Base-by-base conservation (phyloP, 768 basidiomycete genomes). In the Thelephora ganbajun region DNA sequence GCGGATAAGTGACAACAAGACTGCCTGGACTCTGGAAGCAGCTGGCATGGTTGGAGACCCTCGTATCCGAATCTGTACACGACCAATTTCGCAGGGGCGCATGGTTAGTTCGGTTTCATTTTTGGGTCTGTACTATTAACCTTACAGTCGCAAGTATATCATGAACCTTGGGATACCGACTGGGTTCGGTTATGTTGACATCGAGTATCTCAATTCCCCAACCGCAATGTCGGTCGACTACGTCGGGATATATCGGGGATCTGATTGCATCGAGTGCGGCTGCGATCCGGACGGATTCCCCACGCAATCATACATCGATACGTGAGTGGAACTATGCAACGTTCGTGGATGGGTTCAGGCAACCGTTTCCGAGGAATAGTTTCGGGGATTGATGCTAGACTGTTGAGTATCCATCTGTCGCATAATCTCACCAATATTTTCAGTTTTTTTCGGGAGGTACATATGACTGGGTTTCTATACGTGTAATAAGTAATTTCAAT, bases 211-310 rank as follows among this genome's bases (percentile, higher is more conserved):
- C 16, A 61, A 57, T 19, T 79, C 78, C 59, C 63, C 63, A 3
- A 62, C 79, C 14, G 66, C 61, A 14, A 80, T 92, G 83, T 66
- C 66, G 47, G 65, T 92, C 44, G 91, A 94, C 58, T 93, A 79
- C 50, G 77, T 93, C 49, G 76, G 91, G 1, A 83, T 94, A 11
- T 84, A 82, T 55, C 82, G 82, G 54, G 64, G 66, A 20, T 60
- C 67, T 45, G 61, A 65, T 48, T 54, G 59, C 7, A 62, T 67
- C 52, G 78, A 79, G 51, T 64, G 77, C 34, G 77, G 80, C 12
- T 82, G 79, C 53, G 83, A 90, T 56, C 87, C 90, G 4, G 55
- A 62, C 7, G 71, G 75, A 12, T 80, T 73, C 61, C 90, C 92
- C 0, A 96, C 92, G 0, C 59, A 67, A 9, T 63, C 71, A 0